phyloP scores from a whole-genome alignment of 306 rosid species.

The Alnus glutinosa region DNA sequence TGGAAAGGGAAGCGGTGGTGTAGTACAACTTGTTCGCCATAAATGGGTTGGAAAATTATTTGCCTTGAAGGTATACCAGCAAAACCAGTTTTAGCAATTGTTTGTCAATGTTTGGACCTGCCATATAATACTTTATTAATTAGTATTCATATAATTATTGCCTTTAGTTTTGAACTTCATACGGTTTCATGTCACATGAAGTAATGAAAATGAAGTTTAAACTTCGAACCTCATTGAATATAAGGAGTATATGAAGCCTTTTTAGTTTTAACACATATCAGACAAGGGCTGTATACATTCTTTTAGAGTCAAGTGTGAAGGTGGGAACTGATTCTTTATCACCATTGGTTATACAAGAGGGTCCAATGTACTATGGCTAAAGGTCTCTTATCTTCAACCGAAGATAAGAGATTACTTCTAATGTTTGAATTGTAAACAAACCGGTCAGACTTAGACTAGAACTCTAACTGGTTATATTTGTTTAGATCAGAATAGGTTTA shows the following conservation, averaged over 20 bases:
- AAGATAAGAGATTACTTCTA: too few relatives aligned
- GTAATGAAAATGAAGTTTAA: neutral
- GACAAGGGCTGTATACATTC: neutral
- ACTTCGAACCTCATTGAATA: neutral
- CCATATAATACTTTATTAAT: slow-evolving; percentile 8
- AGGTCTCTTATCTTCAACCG: too few relatives aligned
- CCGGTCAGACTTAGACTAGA: too few relatives aligned
- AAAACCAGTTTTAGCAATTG: slow-evolving; percentile 4
- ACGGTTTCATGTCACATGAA: slow-evolving; percentile 14
- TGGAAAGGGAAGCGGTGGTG: slow-evolving; percentile 97
- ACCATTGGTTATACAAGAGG: neutral
- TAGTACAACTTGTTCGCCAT: slow-evolving; percentile 96
- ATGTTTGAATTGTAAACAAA: too few relatives aligned
- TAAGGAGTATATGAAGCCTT: neutral
- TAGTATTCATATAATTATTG: slow-evolving; percentile 2
- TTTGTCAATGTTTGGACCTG: slow-evolving; percentile 20
- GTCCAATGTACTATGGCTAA: neutral
- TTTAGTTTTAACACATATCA: neutral
- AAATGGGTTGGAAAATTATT: slow-evolving; percentile 88
- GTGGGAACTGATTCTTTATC: neutral
- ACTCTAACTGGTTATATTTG: too few relatives aligned
- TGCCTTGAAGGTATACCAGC: slow-evolving; percentile 76
- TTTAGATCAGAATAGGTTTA: too few relatives aligned
- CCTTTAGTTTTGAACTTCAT: slow-evolving; percentile 5
- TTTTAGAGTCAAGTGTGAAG: neutral